Base-by-base conservation (phyloP, 78 protist species). In the Chrysochromulina tobinii region DNA sequence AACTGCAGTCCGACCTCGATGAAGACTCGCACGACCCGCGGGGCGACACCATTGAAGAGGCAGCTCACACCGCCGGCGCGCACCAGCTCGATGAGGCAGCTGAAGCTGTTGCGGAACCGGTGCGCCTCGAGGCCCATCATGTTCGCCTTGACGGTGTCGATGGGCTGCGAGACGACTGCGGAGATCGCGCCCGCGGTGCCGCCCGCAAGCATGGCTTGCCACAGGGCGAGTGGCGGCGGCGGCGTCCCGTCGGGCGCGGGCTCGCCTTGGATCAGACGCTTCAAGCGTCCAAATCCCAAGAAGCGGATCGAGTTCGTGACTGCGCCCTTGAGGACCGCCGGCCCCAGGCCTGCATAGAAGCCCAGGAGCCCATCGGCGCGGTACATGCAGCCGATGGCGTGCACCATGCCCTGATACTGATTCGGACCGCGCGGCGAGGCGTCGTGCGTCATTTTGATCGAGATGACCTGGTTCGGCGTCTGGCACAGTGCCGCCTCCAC, bases 81-180 rank as follows among this genome's bases (percentile, higher is more conserved):
- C 15, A 75, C 15, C 1, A 75, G 3, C 25, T 2, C 58, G 6
- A 8, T 2, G 27, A 8, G 7, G 18, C 58, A 75, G 2, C 21
- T n/a, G 15, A 75, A 25, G 58, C 25, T 50, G n/a, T 54, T 18
- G 57, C 8, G 1, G 57, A 12, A 75, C n/a, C 57, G 54, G 58
- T 50, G 38, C 25, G 83, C 83, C 25, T 75, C 83, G 27, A 75
- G 83, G 3, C 57, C 55, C 83, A 75, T 75, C 83, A 75, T 75
- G 57, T 75, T 75, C 25, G 83, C 83, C 12, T 12, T 2, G 25
- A 75, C 83, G 7, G 57, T 50, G 57, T 75, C 83, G 23, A 75
- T 75, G 25, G 83, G 83, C 83, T 75, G 83, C 58, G 58, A 12
- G 57, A 50, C 57, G 54, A 75, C 57, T 2, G 83, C 83, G n/a